A percentile compares a stretch with the other conserved stretches of the same genome.
phyloP scores from a whole-genome alignment of 192 early-diverging fungal species.

The Linnemannia elongata region DNA sequence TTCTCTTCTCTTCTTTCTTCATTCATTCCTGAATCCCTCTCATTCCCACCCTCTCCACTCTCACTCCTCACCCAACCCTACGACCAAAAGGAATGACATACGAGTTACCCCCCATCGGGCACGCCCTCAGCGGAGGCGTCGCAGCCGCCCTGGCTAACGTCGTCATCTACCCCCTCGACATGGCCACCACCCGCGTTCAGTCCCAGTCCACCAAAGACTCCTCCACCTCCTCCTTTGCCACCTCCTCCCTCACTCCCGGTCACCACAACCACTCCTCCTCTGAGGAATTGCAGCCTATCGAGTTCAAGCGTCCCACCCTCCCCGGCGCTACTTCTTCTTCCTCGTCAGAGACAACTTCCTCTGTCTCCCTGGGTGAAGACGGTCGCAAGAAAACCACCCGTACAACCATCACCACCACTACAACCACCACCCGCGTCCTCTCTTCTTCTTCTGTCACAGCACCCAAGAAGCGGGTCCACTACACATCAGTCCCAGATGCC shows the following conservation, averaged over 20 bases:
- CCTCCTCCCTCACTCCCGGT: not conserved
- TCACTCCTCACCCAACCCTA: not conserved
- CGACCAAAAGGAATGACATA: slow-evolving; percentile 38
- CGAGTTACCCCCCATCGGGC: slow-evolving; percentile 63
- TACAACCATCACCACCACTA: slow-evolving; percentile 43
- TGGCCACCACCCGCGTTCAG: slow-evolving; percentile 58
- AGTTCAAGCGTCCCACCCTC: slow-evolving; percentile 37
- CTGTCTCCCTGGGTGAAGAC: slow-evolving; percentile 15
- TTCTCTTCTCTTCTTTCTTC: not conserved
- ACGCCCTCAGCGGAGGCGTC: slow-evolving; percentile 64
- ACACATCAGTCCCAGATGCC: slow-evolving; percentile 45
- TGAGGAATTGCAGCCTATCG: slow-evolving; percentile 24
- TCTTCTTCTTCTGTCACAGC: not conserved
- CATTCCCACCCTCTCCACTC: slow-evolving; percentile 8
- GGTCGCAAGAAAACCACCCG: slow-evolving; percentile 40
- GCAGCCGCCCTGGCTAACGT: slow-evolving; percentile 61
- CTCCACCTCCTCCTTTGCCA: not conserved
- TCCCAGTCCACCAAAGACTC: slow-evolving; percentile 37
- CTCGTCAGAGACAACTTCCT: slow-evolving; percentile 15
- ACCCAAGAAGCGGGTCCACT: slow-evolving; percentile 19
- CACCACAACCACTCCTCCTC: not conserved
- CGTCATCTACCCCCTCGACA: slow-evolving; percentile 65
- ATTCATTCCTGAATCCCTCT: not conserved
- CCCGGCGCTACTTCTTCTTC: slow-evolving; percentile 29
- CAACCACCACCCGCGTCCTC: slow-evolving; percentile 20